phyloP scores from a whole-genome alignment of 306 rosid genomes.

The Clitoria ternatea region DNA sequence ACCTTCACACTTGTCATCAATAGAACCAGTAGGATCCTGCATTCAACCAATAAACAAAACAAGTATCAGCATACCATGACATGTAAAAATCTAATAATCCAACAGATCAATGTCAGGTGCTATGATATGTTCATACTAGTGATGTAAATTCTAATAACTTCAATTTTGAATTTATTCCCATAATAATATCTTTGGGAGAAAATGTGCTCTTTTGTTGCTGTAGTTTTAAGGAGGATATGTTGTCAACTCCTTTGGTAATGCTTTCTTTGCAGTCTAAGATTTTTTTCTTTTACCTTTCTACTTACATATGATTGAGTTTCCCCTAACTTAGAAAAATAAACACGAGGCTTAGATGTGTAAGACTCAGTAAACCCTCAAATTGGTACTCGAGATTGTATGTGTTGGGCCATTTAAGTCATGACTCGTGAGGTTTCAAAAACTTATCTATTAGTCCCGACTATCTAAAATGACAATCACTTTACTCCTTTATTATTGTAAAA shows the following conservation, averaged over 20 bases:
- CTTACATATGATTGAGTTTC: background rate
- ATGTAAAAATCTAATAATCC: background rate
- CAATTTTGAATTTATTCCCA: background rate
- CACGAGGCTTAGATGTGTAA: constrained; percentile 4
- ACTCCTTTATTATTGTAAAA: too few species aligned
- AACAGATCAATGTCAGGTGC: background rate
- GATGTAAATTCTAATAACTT: background rate
- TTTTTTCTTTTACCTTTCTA: background rate
- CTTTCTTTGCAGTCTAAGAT: background rate
- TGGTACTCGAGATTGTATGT: too few species aligned
- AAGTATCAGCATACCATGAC: constrained; percentile 8
- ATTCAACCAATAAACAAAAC: constrained; percentile 11
- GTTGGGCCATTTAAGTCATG: too few species aligned
- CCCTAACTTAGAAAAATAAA: background rate
- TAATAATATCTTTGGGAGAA: background rate
- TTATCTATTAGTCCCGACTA: too few species aligned
- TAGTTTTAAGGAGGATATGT: background rate
- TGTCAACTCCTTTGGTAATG: background rate
- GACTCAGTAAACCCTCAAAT: too few species aligned
- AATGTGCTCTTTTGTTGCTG: background rate
- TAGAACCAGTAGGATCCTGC: constrained; percentile 60
- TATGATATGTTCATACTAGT: background rate
- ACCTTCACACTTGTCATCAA: constrained; percentile 66
- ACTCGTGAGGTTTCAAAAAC: too few species aligned
- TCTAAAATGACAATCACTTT: too few species aligned